These are phyloP conservation scores for Phytophthora fragariae DNA, from an alignment of 352 stramenopile species.

Conservation along the genomic window DNA sequence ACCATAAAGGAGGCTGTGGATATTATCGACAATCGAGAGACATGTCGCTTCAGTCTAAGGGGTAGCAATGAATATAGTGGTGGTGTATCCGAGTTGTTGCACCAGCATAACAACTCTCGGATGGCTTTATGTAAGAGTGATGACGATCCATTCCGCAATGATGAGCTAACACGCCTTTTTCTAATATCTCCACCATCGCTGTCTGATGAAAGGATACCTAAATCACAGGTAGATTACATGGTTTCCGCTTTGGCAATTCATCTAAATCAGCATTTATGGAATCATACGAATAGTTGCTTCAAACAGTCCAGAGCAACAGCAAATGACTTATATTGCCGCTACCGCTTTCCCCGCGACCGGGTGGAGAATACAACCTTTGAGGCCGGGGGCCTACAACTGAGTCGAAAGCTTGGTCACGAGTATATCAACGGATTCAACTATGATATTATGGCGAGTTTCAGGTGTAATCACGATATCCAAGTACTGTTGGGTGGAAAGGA, in stretches of 20 bases:
- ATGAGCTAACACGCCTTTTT: neutral
- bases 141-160: conserved; percentile 10
- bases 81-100: too few relatives aligned
- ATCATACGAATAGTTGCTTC: conserved; percentile 14
- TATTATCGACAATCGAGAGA: neutral
- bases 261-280: conserved; percentile 20
- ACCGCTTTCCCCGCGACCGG: conserved; percentile 5
- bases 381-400: neutral
- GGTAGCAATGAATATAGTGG: too few relatives aligned
- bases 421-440: conserved; percentile 20
- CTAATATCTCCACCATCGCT: neutral
- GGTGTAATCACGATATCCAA: conserved; percentile 6
- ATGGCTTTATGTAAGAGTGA: too few relatives aligned
- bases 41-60: too few relatives aligned
- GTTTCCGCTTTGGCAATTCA: conserved; percentile 5
- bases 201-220: neutral
- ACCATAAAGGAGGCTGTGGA: neutral
- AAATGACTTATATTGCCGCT: neutral
- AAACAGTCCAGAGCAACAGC: neutral
- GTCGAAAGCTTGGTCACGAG: conserved; percentile 4
- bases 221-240: conserved; percentile 13
- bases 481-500: conserved; percentile 11
- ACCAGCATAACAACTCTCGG: too few relatives aligned
- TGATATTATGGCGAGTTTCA: conserved; percentile 14
- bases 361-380: neutral